Base-by-base conservation (phyloP, 441 rosid species). In the Rhodomyrtus psidioides region DNA sequence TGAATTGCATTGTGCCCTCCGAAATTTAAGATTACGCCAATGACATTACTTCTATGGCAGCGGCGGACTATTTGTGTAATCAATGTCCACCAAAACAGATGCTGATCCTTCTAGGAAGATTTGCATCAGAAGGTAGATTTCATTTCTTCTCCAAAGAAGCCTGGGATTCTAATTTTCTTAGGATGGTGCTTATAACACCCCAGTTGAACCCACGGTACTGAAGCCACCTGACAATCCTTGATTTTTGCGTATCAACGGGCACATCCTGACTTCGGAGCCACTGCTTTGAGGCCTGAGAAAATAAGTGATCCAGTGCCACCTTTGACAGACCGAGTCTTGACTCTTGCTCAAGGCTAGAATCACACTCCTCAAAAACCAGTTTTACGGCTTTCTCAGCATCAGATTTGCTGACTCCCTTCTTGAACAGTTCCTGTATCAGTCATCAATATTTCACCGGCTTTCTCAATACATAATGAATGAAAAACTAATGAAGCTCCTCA, bases 121-220 rank as follows among this genome's bases (percentile, higher is more conserved):
- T 19, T 10, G 49, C 79, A 34, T 65, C 79, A 34, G 15, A 19
- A 65, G 49, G 8, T 19, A 21, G 49, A 34, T 19, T 82, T 87
- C 56, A 60, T 85, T 46, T 55, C 81, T 86, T 85, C 89, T 88
- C 90, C 59, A 88, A 86, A 85, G 92, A 88, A 85, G 87, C 83
- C 59, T 85, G 87, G 83, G 93, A 89, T 87, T 95, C 97, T 86
- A 97, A 89, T 87, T 93, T 95, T 90, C 90, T 95, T 83, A 95
- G 55, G 79, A 97, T 89, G 88, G 89, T 86, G 86, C 89, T 57
- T 83, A 92, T 92, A 15, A 95, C 95, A 34, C 91, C 92, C 98
- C 98, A 95, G 85, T 92, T 94, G 90, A 95, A 94, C 65, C 99
- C 98, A 23, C 97, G 92, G 90, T 97, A 96, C 90, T 95, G 98